Percentiles rank a stretch among this genome's conserved stretches.
Evolutionary conservation across 2,329 filamentous ascomycete genomes (phyloP).

Genomic region (Arthroderma sp.): DNA sequence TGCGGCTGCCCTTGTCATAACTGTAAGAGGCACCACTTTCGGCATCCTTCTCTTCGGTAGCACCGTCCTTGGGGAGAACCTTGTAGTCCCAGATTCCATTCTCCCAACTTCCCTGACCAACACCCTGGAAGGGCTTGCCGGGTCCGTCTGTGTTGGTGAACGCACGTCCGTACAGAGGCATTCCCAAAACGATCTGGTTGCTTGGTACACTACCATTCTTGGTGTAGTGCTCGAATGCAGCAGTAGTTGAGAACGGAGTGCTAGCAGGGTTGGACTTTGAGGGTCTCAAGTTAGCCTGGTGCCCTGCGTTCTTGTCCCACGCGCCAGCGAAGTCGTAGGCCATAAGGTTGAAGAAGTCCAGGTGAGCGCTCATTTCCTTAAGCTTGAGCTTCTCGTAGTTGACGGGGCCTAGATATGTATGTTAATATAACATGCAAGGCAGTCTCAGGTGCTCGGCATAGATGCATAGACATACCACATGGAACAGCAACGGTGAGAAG

Average conservation of each 20-base stretch:
- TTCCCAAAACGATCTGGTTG: slow-evolving; percentile 73
- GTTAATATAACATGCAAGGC: not conserved
- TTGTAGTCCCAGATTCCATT: slow-evolving; percentile 82
- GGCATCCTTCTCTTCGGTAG: slow-evolving; percentile 51
- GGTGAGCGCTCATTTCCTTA: slow-evolving; percentile 34
- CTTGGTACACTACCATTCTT: slow-evolving; percentile 47
- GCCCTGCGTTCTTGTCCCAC: slow-evolving; percentile 61
- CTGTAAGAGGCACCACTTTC: slow-evolving; percentile 56
- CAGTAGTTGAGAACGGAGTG: slow-evolving; percentile 67
- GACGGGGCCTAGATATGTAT: slow-evolving; percentile 22
- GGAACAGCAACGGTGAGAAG: slow-evolving; percentile 40
- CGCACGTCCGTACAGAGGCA: slow-evolving; percentile 87
- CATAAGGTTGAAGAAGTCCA: slow-evolving; percentile 54
- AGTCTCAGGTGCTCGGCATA: not conserved
- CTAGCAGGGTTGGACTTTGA: slow-evolving; percentile 46
- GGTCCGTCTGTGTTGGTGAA: slow-evolving; percentile 70
- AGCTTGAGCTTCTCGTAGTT: slow-evolving; percentile 35
- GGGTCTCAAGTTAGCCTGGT: slow-evolving; percentile 68
- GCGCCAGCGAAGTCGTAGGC: slow-evolving; percentile 77
- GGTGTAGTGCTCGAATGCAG: slow-evolving; percentile 60
- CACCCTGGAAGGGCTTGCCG: slow-evolving; percentile 57
- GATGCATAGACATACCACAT: slow-evolving; percentile 23
- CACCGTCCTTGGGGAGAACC: slow-evolving; percentile 57
- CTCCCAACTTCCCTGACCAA: slow-evolving; percentile 75
- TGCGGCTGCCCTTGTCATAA: slow-evolving; percentile 51